Evolutionary conservation across 108 stramenopile genomes (phyloP).

Genomic region (Nitzschia inconspicua): DNA sequence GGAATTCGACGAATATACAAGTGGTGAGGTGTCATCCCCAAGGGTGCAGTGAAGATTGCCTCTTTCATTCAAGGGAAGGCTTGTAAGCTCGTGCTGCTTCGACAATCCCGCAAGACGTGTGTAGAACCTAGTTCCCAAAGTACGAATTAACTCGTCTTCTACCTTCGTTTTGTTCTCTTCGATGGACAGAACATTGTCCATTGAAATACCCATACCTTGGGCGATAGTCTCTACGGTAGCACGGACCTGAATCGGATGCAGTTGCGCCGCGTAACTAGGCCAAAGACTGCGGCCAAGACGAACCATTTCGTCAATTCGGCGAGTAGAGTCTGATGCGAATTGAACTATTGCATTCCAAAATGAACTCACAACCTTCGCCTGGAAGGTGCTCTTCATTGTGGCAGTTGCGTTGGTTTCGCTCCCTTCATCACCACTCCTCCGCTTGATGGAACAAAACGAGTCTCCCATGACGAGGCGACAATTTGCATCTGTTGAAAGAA

Average conservation of each 20-base stretch:
- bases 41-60: neutral
- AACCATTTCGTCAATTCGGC: conserved; percentile 55
- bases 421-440: no score
- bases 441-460: neutral
- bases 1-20: neutral
- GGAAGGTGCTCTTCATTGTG: neutral
- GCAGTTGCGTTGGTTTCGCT: neutral
- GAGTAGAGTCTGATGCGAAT: conserved; percentile 38
- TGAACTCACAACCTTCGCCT: conserved; percentile 19
- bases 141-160: neutral
- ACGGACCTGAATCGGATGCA: conserved; percentile 16
- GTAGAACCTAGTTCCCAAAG: neutral
- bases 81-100: neutral
- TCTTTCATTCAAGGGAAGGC: neutral
- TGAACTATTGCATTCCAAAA: conserved; percentile 58
- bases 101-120: neutral
- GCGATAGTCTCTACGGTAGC: conserved; percentile 6
- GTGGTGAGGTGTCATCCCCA: neutral
- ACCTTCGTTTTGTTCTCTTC: neutral
- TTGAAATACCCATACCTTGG: neutral
- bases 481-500: conserved; percentile 1
- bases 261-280: conserved; percentile 46
- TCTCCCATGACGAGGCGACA: conserved; percentile 5
- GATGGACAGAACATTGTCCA: neutral
- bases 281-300: conserved; percentile 55